Evolutionary conservation across 106 monocot genomes (phyloP).

Genomic region (Phalaenopsis aphrodite): DNA sequence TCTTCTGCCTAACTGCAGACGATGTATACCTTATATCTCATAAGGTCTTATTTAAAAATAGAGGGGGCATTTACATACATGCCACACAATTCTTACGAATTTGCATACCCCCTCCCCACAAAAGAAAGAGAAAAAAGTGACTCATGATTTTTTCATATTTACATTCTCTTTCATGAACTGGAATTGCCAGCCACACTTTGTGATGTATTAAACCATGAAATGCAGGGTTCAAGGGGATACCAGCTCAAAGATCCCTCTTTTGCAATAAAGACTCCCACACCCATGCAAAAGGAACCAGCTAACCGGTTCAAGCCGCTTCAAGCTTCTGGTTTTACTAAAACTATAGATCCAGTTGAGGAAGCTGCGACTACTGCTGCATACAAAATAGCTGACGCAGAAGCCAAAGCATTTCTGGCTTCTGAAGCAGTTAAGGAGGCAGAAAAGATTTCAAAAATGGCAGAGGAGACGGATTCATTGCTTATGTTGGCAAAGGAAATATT

Average conservation of each 20-base stretch:
- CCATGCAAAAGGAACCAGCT: slow-evolving; percentile 52
- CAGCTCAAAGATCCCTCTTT: slow-evolving; percentile 49
- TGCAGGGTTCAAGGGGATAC: slow-evolving; percentile 59
- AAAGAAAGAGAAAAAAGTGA: no score
- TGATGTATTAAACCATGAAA: slow-evolving; percentile 1
- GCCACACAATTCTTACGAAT: no score
- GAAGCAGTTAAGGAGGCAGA: slow-evolving; percentile 83
- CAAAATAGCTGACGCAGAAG: slow-evolving; percentile 80
- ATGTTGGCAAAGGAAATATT: slow-evolving; percentile 54
- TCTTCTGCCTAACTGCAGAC: no score
- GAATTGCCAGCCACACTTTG: background rate
- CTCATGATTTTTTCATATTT: background rate
- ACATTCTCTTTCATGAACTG: background rate
- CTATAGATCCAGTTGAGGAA: slow-evolving; percentile 23
- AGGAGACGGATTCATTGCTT: slow-evolving; percentile 63
- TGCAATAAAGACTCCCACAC: slow-evolving; percentile 46
- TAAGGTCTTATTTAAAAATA: no score
- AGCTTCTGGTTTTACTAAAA: slow-evolving; percentile 7
- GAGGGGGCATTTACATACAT: no score
- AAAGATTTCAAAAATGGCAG: slow-evolving; percentile 56
- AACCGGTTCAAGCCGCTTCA: slow-evolving; percentile 18
- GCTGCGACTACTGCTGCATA: slow-evolving; percentile 43
- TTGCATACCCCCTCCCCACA: no score
- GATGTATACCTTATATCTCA: no score
- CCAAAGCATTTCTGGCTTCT: slow-evolving; percentile 65